Conservation (phyloP, 805 yeast genomes). For the Maudiozyma bulderi region DNA sequence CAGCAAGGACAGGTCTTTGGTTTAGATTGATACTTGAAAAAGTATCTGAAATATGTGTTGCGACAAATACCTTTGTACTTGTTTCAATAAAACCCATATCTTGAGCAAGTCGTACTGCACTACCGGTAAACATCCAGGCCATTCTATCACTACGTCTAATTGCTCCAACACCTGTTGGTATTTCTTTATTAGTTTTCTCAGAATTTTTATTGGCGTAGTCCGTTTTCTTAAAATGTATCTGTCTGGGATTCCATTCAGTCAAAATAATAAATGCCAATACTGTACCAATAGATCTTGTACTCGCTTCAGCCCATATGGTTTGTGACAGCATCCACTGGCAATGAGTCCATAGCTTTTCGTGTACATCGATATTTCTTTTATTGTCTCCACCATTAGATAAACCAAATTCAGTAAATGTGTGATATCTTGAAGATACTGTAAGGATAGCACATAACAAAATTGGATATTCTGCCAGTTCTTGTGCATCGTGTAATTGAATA, state of each 20-base stretch:
- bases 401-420: slow-evolving; percentile 39
- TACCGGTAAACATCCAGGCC: slow-evolving; percentile 91
- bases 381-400: slow-evolving; percentile 26
- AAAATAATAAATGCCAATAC: slow-evolving; percentile 73
- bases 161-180: slow-evolving; percentile 69
- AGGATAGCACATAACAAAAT: slow-evolving; percentile 70
- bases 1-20: slow-evolving; percentile 66
- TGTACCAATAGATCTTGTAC: slow-evolving; percentile 79
- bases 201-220: slow-evolving; percentile 66
- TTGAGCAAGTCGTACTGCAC: slow-evolving; percentile 77
- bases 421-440: slow-evolving; percentile 74
- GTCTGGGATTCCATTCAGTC: slow-evolving; percentile 94
- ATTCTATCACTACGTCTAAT: slow-evolving; percentile 79
- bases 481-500: slow-evolving; percentile 54
- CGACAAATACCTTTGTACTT: slow-evolving; percentile 64
- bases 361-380: slow-evolving; percentile 48
- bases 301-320: slow-evolving; percentile 91
- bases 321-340: slow-evolving; percentile 74
- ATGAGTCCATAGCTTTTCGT: slow-evolving; percentile 74
- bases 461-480: slow-evolving; percentile 66
- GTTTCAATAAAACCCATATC: slow-evolving; percentile 74
- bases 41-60: slow-evolving; percentile 78
- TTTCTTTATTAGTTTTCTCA: slow-evolving; percentile 33
- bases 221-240: slow-evolving; percentile 80
- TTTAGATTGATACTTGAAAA: slow-evolving; percentile 75